These are phyloP conservation scores for Zancudomyces culisetae DNA, from an alignment of 371 early-diverging fungal species.

Conservation along the genomic window DNA sequence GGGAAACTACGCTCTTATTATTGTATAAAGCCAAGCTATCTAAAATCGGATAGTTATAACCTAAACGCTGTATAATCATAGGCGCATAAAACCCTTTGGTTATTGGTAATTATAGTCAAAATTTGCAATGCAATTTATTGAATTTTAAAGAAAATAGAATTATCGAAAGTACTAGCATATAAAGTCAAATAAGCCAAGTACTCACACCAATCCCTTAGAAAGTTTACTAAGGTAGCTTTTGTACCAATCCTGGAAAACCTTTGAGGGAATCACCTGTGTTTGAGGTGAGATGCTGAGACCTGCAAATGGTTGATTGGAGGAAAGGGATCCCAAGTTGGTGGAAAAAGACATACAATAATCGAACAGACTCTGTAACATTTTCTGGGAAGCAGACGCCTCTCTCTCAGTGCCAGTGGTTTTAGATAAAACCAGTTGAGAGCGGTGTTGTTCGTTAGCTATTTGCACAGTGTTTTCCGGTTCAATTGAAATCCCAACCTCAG, in stretches of 20 bases:
- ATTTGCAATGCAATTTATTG: too few species aligned
- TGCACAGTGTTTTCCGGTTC: conserved; percentile 51
- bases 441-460: conserved; percentile 23
- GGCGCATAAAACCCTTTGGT: too few species aligned
- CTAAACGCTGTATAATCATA: too few species aligned
- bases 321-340: conserved; percentile 10
- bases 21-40: too few species aligned
- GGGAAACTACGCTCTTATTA: too few species aligned
- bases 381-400: conserved; percentile 13
- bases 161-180: too few species aligned
- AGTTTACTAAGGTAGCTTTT: conserved; percentile 35
- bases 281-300: too few species aligned
- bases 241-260: conserved; percentile 81
- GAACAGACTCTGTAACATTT: conserved; percentile 44
- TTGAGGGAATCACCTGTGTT: conserved; percentile 31
- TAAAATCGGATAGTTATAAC: too few species aligned
- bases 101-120: too few species aligned
- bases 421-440: conserved; percentile 12
- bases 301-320: conserved; percentile 19
- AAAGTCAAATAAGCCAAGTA: too few species aligned
- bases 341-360: conserved; percentile 60
- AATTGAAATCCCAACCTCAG: conserved; percentile 75
- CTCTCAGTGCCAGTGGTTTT: not conserved
- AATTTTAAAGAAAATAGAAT: too few species aligned
- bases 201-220: conserved; percentile 5